phyloP scores from a whole-genome alignment of 2,329 filamentous ascomycete genomes.

The Botrytis medusae region DNA sequence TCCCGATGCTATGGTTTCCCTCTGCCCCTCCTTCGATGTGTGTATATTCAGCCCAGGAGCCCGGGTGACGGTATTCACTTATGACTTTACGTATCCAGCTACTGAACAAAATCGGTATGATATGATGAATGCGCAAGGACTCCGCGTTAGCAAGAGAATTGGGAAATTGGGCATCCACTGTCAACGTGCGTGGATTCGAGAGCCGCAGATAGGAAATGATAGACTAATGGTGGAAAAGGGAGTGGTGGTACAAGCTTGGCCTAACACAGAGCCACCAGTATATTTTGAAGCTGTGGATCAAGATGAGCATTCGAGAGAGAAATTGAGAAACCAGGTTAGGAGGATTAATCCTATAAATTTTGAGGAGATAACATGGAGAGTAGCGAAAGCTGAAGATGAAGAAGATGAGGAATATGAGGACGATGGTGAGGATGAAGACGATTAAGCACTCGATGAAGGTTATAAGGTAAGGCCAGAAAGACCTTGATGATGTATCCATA shows the following conservation, averaged over 20 bases:
- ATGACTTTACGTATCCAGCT: neutral
- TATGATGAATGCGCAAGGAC: neutral
- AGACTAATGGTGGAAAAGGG: neutral
- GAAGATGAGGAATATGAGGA: neutral
- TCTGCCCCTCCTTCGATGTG: neutral
- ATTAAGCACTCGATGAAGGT: neutral
- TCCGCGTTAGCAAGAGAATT: neutral
- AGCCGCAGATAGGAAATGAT: neutral
- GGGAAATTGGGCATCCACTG: accelerated
- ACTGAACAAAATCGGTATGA: neutral
- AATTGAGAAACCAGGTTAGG: neutral
- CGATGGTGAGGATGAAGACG: neutral
- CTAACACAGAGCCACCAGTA: neutral
- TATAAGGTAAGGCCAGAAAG: neutral
- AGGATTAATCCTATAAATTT: neutral
- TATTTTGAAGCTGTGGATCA: neutral
- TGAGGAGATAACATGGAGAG: neutral
- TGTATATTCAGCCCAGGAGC: neutral
- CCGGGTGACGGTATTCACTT: neutral
- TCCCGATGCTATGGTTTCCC: neutral
- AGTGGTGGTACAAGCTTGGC: neutral
- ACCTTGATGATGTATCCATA: neutral
- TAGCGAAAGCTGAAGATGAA: neutral
- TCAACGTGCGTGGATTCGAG: neutral
- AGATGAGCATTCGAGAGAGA: neutral